Evolutionary conservation across 768 basidiomycete genomes (phyloP), one percentile per base, ranked within the genome.

Genomic region (Mrakia blollopis): DNA sequence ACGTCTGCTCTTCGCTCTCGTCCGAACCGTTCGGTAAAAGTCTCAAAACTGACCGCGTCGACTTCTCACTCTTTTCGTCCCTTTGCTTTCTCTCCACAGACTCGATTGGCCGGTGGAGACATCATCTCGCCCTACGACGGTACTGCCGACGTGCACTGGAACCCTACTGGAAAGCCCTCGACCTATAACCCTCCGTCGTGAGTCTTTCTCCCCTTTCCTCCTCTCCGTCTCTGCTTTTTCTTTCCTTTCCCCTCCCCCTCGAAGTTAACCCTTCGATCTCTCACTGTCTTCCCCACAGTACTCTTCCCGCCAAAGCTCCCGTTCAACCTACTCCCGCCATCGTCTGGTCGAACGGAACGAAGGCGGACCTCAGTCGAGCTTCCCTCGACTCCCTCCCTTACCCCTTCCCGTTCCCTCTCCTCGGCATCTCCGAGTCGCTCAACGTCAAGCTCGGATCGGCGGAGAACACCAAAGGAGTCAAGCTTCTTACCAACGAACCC

Each of bases 141-240:
- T 3, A 73, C 72, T 37, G 72, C 72, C n/a, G 61, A 73, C 57
- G 21, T 50, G 1, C n/a, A 50, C 47, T 71, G 69, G 69, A 71
- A 71, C 69, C 69, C 69, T 23, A 71, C 72, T 1, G 60, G 28
- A 2, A 14, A 37, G 37, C 35, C 60, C 0, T 62, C 72, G 28
- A 62, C 61, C 18, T 73, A 44, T 28, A 73, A 73, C 61, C 61
- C 72, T 18, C 72, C 72, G 30, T 63, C 72, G 39, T 60, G 16
- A 37, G 35, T 65, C 47, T 14, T 44, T 14, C 10, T 44, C 44
- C 14, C 44, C 11, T 44, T 41, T 14, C 9, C 47, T 50, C 18
- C 18, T 16, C 2, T 2, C 47, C 47, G 47, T 50, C 47, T 21
- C 44, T 7, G 9, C 44, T 47, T 47, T 7, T 16, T 7, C 7